Conservation (phyloP, 176 grass and related monocot genomes). For the Cymbopogon citratus region DNA sequence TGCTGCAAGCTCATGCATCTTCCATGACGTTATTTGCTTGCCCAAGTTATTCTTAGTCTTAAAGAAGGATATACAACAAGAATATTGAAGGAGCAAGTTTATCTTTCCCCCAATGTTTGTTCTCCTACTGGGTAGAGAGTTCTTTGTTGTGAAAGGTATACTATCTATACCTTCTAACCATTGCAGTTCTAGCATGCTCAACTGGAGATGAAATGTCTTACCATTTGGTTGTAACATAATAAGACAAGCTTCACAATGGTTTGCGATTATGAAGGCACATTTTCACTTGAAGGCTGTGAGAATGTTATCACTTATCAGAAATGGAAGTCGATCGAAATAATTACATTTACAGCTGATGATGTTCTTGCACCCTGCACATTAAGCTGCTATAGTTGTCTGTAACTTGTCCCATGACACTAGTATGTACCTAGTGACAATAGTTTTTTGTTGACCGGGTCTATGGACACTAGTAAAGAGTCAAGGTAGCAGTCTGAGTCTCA, state of each 20-base stretch:
- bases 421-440: not conserved
- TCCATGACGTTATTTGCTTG: constrained; percentile 34
- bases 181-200: constrained; percentile 17
- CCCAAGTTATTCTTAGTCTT: constrained; percentile 41
- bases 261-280: not conserved
- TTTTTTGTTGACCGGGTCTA: not conserved
- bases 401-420: constrained; percentile 13
- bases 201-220: not conserved
- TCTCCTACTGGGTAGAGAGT: not conserved
- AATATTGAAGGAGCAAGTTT: constrained; percentile 23
- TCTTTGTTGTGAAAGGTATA: not conserved
- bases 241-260: constrained; percentile 14
- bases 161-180: not conserved
- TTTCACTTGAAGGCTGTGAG: not conserved
- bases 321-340: constrained; percentile 1
- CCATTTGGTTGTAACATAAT: not conserved
- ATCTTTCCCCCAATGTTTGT: not conserved
- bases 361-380: not conserved
- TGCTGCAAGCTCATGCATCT: constrained; percentile 40
- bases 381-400: not conserved
- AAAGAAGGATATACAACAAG: constrained; percentile 13
- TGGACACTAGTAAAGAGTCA: not conserved
- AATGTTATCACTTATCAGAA: not conserved
- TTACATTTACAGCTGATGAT: not conserved
- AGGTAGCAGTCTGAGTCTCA: not conserved